phyloP scores from a whole-genome alignment of 495 filamentous ascomycete species.

The Pyronema omphalodes region DNA sequence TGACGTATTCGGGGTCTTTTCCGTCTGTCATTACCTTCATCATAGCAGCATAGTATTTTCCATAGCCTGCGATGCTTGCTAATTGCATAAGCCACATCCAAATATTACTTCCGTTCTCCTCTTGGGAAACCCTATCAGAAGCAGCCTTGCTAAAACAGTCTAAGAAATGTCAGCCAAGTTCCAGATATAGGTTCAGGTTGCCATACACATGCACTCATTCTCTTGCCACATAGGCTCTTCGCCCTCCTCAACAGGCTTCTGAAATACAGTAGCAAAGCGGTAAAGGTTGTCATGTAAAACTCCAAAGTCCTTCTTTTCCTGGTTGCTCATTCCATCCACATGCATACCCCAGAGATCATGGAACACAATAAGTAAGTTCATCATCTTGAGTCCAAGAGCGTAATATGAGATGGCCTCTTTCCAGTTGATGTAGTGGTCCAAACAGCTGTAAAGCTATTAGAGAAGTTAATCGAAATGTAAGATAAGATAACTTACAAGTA shows the following conservation, averaged over 20 bases:
- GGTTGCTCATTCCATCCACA: slow-evolving; percentile 5
- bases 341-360: slow-evolving; percentile 9
- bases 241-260: neutral
- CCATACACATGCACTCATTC: slow-evolving; percentile 5
- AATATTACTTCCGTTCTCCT: neutral
- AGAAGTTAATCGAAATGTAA: neutral
- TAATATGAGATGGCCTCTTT: slow-evolving; percentile 2
- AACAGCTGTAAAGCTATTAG: neutral
- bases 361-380: slow-evolving; percentile 7
- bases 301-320: slow-evolving; percentile 8
- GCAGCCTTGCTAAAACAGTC: slow-evolving; percentile 4
- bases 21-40: slow-evolving; percentile 6
- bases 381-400: slow-evolving; percentile 5
- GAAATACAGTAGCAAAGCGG: slow-evolving; percentile 1
- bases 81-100: slow-evolving; percentile 4
- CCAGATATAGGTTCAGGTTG: neutral
- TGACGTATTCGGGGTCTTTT: slow-evolving; percentile 5
- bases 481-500: slow-evolving; percentile 5
- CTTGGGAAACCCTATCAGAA: neutral
- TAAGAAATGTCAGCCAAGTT: neutral
- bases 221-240: slow-evolving; percentile 1
- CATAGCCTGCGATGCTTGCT: slow-evolving; percentile 1
- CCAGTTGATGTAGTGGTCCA: slow-evolving; percentile 4
- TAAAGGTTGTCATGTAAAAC: slow-evolving; percentile 6
- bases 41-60: slow-evolving; percentile 4